Conservation (phyloP, 371 early-diverging fungal species). For the Rhizomucor pusillus region DNA sequence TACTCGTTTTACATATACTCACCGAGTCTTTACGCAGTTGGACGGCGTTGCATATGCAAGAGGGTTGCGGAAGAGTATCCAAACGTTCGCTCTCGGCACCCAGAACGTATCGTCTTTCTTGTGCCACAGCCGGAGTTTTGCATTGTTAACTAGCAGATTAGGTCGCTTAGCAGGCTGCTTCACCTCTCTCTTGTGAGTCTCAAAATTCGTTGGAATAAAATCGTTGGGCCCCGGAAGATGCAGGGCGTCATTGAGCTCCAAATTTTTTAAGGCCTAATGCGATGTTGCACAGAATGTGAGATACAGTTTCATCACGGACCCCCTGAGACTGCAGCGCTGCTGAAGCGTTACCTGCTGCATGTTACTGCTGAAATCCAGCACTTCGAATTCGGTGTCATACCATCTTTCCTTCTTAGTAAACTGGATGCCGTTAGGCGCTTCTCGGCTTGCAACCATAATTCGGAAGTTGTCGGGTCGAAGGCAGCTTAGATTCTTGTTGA, state of each 20-base stretch:
- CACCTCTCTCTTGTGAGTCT: constrained; percentile 49
- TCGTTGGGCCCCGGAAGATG: constrained; percentile 75
- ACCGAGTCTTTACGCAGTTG: constrained; percentile 49
- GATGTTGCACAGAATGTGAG: not conserved
- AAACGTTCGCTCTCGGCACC: constrained; percentile 73
- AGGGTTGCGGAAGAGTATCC: constrained; percentile 60
- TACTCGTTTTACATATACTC: not conserved
- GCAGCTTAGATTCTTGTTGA: constrained; percentile 53
- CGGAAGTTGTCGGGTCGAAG: constrained; percentile 73
- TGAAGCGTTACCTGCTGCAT: constrained; percentile 53
- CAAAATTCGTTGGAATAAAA: constrained; percentile 80
- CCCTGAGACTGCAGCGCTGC: not conserved
- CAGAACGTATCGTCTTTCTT: constrained; percentile 92
- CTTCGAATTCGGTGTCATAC: constrained; percentile 84
- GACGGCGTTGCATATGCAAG: constrained; percentile 62
- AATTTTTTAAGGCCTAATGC: constrained; percentile 43
- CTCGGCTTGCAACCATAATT: constrained; percentile 44
- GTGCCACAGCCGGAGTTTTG: constrained; percentile 80
- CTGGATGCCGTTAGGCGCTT: constrained; percentile 42
- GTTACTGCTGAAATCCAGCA: constrained; percentile 54
- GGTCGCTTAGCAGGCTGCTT: constrained; percentile 39
- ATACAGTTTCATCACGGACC: not conserved
- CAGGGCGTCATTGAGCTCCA: constrained; percentile 54
- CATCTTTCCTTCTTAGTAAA: constrained; percentile 63
- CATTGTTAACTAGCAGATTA: constrained; percentile 60